These are phyloP conservation scores for Paramecium primaurelia DNA, from an alignment of 73 alveolate genomes.

Conservation along the genomic window DNA sequence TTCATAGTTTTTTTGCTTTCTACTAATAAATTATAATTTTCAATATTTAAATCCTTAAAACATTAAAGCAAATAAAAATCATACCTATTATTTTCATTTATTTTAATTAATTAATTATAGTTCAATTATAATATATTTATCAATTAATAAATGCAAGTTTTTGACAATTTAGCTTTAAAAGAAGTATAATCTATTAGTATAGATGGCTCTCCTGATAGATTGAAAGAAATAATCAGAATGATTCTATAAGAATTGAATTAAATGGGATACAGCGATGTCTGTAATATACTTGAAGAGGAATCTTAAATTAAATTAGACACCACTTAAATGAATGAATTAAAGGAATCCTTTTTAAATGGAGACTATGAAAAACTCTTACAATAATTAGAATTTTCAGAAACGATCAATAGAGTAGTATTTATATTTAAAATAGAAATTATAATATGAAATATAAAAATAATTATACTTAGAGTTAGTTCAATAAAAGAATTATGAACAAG, in stretches of 20 bases:
- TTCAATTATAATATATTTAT: neutral
- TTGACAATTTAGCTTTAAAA: neutral
- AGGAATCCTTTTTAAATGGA: conserved; percentile 15
- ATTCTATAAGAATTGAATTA: neutral
- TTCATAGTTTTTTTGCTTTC: no score
- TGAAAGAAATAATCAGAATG: neutral
- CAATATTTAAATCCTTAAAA: no score
- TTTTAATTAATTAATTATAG: neutral
- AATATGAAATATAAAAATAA: conserved; percentile 19
- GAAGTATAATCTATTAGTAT: neutral
- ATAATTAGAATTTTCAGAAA: neutral
- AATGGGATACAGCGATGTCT: neutral
- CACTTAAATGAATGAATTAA: neutral
- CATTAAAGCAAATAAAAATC: neutral
- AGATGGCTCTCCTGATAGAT: neutral
- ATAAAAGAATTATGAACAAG: neutral
- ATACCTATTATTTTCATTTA: neutral
- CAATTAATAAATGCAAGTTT: neutral
- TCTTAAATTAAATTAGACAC: neutral
- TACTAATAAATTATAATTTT: no score
- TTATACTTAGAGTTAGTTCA: neutral
- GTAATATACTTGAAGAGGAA: neutral
- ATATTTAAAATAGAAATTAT: neutral
- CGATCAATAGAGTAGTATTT: neutral
- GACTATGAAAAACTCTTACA: neutral